Percentiles rank a stretch among this genome's conserved stretches.
phyloP scores from a whole-genome alignment of 2,329 filamentous ascomycete genomes.

The Kalmusia sp. region DNA sequence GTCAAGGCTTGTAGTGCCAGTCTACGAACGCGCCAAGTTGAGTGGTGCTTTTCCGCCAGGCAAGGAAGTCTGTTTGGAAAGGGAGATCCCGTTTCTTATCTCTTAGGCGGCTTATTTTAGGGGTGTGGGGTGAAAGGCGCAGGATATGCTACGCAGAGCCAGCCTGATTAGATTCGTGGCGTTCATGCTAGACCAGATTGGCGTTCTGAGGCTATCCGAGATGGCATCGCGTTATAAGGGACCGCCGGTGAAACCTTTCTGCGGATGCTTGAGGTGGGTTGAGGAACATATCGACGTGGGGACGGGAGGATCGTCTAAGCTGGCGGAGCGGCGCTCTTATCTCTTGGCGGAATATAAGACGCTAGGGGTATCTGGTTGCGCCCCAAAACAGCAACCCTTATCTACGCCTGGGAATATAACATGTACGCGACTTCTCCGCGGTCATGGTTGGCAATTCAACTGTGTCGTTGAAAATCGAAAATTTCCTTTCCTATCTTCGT shows the following conservation, averaged over 20 bases:
- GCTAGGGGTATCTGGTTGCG: constrained; percentile 22
- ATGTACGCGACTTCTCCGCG: constrained; percentile 40
- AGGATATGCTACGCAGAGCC: constrained; percentile 5
- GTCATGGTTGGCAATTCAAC: constrained; percentile 30
- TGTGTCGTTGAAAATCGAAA: constrained; percentile 24
- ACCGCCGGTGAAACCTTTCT: constrained; percentile 24
- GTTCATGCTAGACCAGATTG: neutral
- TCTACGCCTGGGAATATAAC: constrained; percentile 36
- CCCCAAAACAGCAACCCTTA: constrained; percentile 32
- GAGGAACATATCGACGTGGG: constrained; percentile 28
- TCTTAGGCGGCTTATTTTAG: constrained; percentile 5
- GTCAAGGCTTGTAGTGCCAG: constrained; percentile 26
- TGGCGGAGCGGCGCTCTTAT: constrained; percentile 42
- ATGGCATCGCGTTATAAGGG: neutral
- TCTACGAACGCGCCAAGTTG: constrained; percentile 29
- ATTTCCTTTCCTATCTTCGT: constrained; percentile 8
- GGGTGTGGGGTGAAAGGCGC: neutral
- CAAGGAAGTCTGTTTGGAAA: neutral
- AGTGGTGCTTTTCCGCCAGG: constrained; percentile 25
- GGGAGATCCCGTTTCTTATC: constrained; percentile 32
- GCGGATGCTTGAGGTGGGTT: constrained; percentile 23
- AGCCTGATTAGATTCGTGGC: constrained; percentile 7
- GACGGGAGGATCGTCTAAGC: constrained; percentile 29
- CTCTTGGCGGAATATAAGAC: constrained; percentile 39
- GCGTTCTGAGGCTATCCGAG: neutral